A percentile compares a stretch with the other conserved stretches of the same genome.
These are phyloP conservation scores for carrot (Daucus carota) DNA, from an alignment of 129 eudicot species.

Conservation along the genomic window DH1_v3.0 NC_030389.2:45432501-45433000, in stretches of 20 bases:
- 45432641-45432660: not conserved
- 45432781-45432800: conserved; percentile 56
- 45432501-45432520: conserved; percentile 80
- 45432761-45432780: conserved; percentile 81
- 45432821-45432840: conserved; percentile 17
- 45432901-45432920: not conserved
- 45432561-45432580: conserved; percentile 82
- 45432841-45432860: not conserved
- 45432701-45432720: conserved; percentile 74
- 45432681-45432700: conserved; percentile 44
- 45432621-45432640: not conserved
- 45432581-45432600: conserved; percentile 80
- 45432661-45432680: conserved; percentile 73
- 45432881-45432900: not conserved
- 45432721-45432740: conserved; percentile 72
- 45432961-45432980: not conserved
- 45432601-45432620: conserved; percentile 12
- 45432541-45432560: conserved; percentile 84
- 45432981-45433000: not conserved
- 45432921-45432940: not conserved
- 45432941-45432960: not conserved
- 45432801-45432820: conserved; percentile 63
- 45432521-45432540: conserved; percentile 82
- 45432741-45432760: conserved; percentile 77
- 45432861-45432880: not conserved